phyloP scores from a whole-genome alignment of 116 monocot species.

The Iris pallida region DNA sequence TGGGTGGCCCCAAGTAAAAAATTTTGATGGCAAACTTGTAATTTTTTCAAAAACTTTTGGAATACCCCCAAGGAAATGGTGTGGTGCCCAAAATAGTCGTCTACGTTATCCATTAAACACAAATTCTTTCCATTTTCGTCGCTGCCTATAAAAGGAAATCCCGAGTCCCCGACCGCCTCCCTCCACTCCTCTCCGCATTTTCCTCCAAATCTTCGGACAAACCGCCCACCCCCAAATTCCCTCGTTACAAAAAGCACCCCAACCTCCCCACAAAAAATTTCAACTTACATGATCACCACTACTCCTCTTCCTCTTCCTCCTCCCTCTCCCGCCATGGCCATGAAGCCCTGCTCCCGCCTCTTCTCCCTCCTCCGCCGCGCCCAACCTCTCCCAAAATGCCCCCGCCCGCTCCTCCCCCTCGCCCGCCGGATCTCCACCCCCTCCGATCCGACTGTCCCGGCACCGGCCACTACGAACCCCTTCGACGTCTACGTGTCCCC shows the following conservation, averaged over 20 bases:
- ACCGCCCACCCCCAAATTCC: not conserved
- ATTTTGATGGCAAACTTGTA: too few relatives aligned
- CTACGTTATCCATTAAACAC: too few relatives aligned
- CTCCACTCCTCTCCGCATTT: not conserved
- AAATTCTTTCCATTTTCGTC: too few relatives aligned
- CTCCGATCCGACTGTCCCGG: not conserved
- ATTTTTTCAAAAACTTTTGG: too few relatives aligned
- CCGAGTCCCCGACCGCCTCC: not conserved
- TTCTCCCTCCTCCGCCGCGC: slow-evolving; percentile 5
- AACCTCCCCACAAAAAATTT: not conserved
- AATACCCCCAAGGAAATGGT: too few relatives aligned
- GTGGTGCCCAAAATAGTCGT: too few relatives aligned
- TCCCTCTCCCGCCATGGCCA: not conserved
- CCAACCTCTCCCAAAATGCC: not conserved
- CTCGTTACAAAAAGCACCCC: not conserved
- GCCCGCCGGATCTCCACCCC: not conserved
- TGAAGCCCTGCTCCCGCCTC: slow-evolving; percentile 35
- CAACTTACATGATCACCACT: not conserved
- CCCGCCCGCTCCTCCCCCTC: slow-evolving; percentile 5
- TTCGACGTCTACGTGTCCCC: slow-evolving; percentile 43
- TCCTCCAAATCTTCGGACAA: not conserved
- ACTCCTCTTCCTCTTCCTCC: not conserved
- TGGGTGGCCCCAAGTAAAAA: too few relatives aligned
- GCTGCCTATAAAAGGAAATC: too few relatives aligned
- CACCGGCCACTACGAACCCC: slow-evolving; percentile 16